Evolutionary conservation across 805 yeast genomes (phyloP), one percentile per base, ranked within the genome.

Genomic region (Barnettozyma pratensis): DNA sequence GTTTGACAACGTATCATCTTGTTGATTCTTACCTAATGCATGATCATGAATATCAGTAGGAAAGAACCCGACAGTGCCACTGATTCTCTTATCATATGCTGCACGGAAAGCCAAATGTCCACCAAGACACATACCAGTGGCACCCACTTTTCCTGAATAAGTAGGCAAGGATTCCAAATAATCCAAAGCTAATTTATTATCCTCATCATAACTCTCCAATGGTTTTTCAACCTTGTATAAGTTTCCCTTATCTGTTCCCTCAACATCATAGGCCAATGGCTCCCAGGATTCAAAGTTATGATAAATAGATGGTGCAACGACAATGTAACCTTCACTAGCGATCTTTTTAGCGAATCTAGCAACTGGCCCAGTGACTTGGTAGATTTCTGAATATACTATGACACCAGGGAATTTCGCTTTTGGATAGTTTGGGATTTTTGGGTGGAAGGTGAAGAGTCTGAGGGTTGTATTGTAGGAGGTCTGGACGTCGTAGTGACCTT

Each of bases 91-190:
- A 59, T 85, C 88, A 54, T 85, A 70, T 3, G 83, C 81, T 3
- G 86, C 81, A 55, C 95, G 72, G 68, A 76, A 84, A 1, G 94
- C 92, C 57, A 85, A 69, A 62, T 86, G 94, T 1, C 94, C 95
- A 25, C 94, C 94, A 36, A 86, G 75, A 63, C 95, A 87, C 94
- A 87, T 87, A 19, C 94, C 95, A 3, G 92, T 85, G 41, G 90
- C 83, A 36, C 94, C 94, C 55, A 85, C 77, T 49, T 74, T 77
- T 39, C 91, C 91, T 53, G 77, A 81, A 62, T 85, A 85, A 9
- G 88, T 83, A 1, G 74, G 69, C 54, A 86, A 70, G 2, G 75
- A 57, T 42, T 65, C 64, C 48, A 86, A 71, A 59, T 84, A 80
- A 60, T 85, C 88, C 57, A 85, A 73, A 14, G 86, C 73, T 48